phyloP scores from a whole-genome alignment of 768 basidiomycete species.

The Podaxis sp. region DNA sequence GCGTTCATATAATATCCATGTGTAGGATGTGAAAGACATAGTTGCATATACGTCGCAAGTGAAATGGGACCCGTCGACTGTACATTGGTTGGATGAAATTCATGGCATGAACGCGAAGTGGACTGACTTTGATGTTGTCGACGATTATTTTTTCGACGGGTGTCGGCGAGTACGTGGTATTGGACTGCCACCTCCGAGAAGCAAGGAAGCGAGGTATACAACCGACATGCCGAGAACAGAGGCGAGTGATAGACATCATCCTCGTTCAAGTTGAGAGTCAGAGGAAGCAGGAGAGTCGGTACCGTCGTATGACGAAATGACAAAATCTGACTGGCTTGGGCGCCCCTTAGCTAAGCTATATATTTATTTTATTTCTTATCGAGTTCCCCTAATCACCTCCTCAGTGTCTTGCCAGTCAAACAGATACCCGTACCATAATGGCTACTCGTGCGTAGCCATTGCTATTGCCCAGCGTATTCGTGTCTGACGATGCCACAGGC shows the following conservation, averaged over 20 bases:
- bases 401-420: neutral
- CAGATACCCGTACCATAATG: conserved; percentile 30
- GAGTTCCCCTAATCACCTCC: conserved; percentile 1
- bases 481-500: conserved; percentile 45
- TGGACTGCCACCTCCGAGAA: conserved; percentile 11
- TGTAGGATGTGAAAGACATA: conserved; percentile 86
- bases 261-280: neutral
- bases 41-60: conserved; percentile 87
- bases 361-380: conserved; percentile 6
- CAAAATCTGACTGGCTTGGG: conserved; percentile 22
- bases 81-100: neutral
- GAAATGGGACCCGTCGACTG: conserved; percentile 90
- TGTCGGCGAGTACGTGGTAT: conserved; percentile 26
- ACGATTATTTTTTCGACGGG: conserved; percentile 65
- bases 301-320: conserved; percentile 18
- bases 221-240: conserved; percentile 11
- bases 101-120: neutral
- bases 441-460: conserved; percentile 43
- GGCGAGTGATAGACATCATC: conserved; percentile 11
- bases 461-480: conserved; percentile 14
- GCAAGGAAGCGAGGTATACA: conserved; percentile 10
- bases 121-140: conserved; percentile 68
- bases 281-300: neutral
- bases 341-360: conserved; percentile 14
- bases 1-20: conserved; percentile 91